Evolutionary conservation across 2,329 filamentous ascomycete species (phyloP).

Genomic region (Microsporum audouinii): DNA sequence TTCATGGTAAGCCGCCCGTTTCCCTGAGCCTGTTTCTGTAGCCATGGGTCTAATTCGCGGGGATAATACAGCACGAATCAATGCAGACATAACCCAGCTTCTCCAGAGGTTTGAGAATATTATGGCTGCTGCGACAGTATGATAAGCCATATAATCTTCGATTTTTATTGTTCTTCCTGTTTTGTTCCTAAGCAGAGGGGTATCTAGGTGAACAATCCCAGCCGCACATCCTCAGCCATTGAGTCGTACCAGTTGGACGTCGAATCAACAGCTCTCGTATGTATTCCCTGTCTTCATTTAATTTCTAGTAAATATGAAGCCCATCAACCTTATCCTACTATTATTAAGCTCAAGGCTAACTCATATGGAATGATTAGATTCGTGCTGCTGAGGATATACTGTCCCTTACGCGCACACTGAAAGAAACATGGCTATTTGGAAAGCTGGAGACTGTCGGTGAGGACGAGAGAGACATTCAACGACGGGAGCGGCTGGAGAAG

Average conservation of each 20-base stretch:
- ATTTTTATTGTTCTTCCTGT: not conserved
- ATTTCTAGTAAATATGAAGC: not conserved
- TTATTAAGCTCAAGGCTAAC: not conserved
- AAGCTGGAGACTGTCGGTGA: conserved; percentile 47
- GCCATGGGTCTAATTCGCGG: not conserved
- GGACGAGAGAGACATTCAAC: conserved; percentile 30
- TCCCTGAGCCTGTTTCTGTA: not conserved
- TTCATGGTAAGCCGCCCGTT: conserved; percentile 14
- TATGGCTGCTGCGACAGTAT: conserved; percentile 42
- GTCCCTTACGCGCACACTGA: conserved; percentile 49
- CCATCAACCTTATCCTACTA: not conserved
- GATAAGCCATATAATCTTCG: conserved; percentile 7
- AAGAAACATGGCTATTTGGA: conserved; percentile 57
- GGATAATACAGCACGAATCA: conserved; percentile 32
- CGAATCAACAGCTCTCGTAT: conserved; percentile 47
- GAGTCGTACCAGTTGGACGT: conserved; percentile 48
- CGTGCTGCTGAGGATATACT: conserved; percentile 52
- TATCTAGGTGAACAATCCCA: conserved; percentile 38
- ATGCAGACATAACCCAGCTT: conserved; percentile 34
- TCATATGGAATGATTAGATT: conserved; percentile 32
- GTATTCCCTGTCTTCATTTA: conserved; percentile 13
- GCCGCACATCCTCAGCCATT: conserved; percentile 45
- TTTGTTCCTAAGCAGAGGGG: not conserved
- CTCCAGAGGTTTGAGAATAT: conserved; percentile 47
- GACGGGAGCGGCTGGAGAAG: conserved; percentile 36